Evolutionary conservation across 2,329 filamentous ascomycete genomes (phyloP), one percentile per base, ranked within the genome.

Genomic region (Graphium sp.): DNA sequence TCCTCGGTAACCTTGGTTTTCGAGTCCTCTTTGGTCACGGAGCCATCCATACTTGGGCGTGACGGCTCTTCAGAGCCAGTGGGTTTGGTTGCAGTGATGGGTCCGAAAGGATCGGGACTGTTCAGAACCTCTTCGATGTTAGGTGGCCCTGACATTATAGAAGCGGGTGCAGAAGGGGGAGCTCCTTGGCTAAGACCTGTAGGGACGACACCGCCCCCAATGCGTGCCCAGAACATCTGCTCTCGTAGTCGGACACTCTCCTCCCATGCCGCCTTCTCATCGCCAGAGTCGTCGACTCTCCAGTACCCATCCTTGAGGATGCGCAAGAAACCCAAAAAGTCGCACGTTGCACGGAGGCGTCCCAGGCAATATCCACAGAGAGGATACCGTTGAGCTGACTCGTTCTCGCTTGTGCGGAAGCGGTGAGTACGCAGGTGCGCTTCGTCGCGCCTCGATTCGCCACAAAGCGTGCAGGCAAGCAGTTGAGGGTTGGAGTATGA

Each of bases 211-310:
- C 89, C 89, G 17, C 85, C 89, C 16, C 87, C 87, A 29, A 98
- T 72, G 31, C 89, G 70, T 28, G 81, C 73, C 89, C 89, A 98
- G 48, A 98, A 98, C 79, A 98, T 93, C 40, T 87, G 75, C 49
- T 98, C 89, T 28, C 89, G 66, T 26, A 95, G 53, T 18, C 78
- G 71, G 8, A 94, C 79, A 32, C 83, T 83, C 56, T 98, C 89
- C 46, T 95, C 87, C 89, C 89, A 98, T 0, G 84, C 83, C 17
- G 73, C 70, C 44, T 79, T 82, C 51, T 91, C 82, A 19, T 84
- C 80, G 28, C 89, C 82, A 22, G 78, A 70, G 32, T 79, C 80
- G 26, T 85, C 80, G 19, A 11, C 26, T 28, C 81, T 73, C 74
- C 89, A 89, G 43, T 93, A 79, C 3, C 89, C 89, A 41, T 94